phyloP scores from a whole-genome alignment of 345 rosid species.

The Eucalyptus urophylla region DNA sequence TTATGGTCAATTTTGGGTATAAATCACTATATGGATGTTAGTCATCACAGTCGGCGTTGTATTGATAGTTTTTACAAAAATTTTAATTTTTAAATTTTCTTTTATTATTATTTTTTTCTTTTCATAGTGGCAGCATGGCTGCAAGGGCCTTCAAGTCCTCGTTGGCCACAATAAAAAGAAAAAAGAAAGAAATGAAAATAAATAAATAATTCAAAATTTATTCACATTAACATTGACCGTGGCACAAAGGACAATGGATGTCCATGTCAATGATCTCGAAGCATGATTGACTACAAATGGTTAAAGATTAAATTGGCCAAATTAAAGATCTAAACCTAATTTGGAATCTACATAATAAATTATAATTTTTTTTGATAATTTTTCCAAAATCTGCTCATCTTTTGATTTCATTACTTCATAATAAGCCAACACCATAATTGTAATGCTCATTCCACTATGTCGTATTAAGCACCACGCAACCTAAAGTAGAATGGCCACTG shows the following conservation, averaged over 20 bases:
- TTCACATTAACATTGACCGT: accelerated
- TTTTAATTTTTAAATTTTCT: accelerated
- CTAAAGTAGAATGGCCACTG: neutral
- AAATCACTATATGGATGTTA: too few relatives aligned
- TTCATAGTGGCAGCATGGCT: neutral
- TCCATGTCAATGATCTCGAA: accelerated
- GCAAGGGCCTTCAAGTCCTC: too few relatives aligned
- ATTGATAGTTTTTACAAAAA: too few relatives aligned
- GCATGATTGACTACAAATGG: neutral
- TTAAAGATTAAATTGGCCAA: neutral
- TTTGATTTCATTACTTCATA: neutral
- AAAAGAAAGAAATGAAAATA: too few relatives aligned
- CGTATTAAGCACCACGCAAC: neutral
- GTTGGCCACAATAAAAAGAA: neutral
- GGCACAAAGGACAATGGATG: accelerated
- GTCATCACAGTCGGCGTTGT: accelerated
- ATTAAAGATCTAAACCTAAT: neutral
- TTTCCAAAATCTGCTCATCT: neutral
- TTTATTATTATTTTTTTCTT: too few relatives aligned
- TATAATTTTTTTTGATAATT: too few relatives aligned
- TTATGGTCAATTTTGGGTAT: accelerated
- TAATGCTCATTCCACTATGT: neutral
- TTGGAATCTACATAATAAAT: too few relatives aligned
- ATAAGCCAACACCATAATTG: neutral
- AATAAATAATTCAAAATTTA: too few relatives aligned